Conservation (phyloP, 805 yeast species). For the Candida gorgasii region DNA sequence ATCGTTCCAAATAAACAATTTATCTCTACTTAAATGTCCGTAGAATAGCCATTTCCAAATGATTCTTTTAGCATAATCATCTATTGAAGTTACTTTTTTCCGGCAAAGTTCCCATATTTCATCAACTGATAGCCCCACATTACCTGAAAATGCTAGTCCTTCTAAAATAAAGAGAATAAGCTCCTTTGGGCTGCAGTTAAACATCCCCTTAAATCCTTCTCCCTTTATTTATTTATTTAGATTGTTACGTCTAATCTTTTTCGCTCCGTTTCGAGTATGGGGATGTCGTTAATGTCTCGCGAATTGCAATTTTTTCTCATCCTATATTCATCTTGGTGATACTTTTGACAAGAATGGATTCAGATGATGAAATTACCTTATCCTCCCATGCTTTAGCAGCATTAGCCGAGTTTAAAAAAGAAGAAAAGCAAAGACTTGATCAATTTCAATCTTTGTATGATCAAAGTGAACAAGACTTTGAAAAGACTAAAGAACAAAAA, state of each 20-base stretch:
- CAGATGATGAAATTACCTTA: slow-evolving; percentile 46
- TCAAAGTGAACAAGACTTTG: slow-evolving; percentile 58
- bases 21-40: slow-evolving; percentile 13
- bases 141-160: slow-evolving; percentile 34
- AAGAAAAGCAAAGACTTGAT: slow-evolving; percentile 58
- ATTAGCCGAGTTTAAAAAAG: slow-evolving; percentile 61
- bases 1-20: slow-evolving; percentile 15
- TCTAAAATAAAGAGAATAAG: slow-evolving; percentile 25
- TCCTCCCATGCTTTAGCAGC: slow-evolving; percentile 56
- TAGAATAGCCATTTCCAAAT: slow-evolving; percentile 43
- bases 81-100: slow-evolving; percentile 24
- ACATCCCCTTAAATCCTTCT: slow-evolving; percentile 13
- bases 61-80: slow-evolving; percentile 36
- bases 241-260: background rate
- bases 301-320: slow-evolving; percentile 2
- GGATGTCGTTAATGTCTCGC: slow-evolving; percentile 5
- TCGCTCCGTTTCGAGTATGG: background rate
- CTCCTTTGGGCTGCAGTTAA: slow-evolving; percentile 28
- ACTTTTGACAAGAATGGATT: slow-evolving; percentile 27
- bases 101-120: slow-evolving; percentile 29
- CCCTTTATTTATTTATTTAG: background rate
- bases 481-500: slow-evolving; percentile 23
- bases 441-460: slow-evolving; percentile 55
- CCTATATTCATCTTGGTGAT: too few species aligned
- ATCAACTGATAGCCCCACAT: slow-evolving; percentile 25